Percentiles rank a stretch among this genome's conserved stretches.
Evolutionary conservation across 129 eudicot genomes (phyloP).

Genomic region (Solidago caesia): DNA sequence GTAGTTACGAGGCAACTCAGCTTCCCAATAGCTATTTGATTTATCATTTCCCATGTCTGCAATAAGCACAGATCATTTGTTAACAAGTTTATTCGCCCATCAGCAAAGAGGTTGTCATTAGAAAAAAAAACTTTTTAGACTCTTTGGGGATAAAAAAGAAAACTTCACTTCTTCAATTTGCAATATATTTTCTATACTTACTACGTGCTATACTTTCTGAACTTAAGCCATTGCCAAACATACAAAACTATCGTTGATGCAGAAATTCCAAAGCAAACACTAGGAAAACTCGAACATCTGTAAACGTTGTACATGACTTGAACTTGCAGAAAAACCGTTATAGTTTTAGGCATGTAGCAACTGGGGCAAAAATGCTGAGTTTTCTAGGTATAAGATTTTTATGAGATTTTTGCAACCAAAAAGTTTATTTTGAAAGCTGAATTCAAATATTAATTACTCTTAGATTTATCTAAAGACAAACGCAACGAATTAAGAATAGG

Average conservation of each 20-base stretch:
- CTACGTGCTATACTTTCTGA: neutral
- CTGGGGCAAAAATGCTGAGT: neutral
- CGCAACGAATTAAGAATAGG: neutral
- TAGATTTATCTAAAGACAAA: neutral
- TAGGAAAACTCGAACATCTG: neutral
- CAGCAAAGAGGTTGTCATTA: neutral
- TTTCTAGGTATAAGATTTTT: neutral
- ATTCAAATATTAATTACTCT: neutral
- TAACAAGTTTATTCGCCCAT: neutral
- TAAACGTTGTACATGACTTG: neutral
- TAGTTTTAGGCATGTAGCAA: neutral
- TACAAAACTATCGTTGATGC: neutral
- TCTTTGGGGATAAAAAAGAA: neutral
- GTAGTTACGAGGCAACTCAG: constrained; percentile 61
- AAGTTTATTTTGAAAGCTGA: neutral
- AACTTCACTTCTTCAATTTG: neutral
- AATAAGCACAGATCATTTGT: constrained; percentile 28
- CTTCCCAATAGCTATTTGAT: constrained; percentile 70
- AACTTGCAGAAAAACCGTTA: neutral
- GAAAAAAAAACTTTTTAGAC: neutral
- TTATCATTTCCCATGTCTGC: constrained; percentile 68
- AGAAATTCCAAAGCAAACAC: too few species aligned
- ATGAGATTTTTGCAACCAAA: neutral
- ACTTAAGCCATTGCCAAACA: constrained; percentile 11
- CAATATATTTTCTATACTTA: neutral